These are phyloP conservation scores for Cymbopogon flexuosus DNA, from an alignment of 202 grass and related monocot genomes.

Conservation along the genomic window DNA sequence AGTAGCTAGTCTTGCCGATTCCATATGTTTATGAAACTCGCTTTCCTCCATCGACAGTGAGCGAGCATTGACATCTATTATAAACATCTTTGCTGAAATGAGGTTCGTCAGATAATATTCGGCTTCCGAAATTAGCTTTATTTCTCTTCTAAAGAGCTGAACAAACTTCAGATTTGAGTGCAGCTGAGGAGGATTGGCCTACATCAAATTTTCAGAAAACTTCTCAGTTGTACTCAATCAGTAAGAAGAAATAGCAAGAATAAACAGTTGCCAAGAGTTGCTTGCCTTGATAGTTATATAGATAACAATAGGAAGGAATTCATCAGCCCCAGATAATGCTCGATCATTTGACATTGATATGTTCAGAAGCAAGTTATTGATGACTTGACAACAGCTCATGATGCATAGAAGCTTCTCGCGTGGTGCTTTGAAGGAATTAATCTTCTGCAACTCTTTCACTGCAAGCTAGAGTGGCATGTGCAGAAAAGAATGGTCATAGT, in stretches of 20 bases:
- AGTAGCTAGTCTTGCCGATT: slow-evolving; percentile 48
- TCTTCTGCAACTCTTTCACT: slow-evolving; percentile 92
- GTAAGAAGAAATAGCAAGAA: slow-evolving; percentile 9
- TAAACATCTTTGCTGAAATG: slow-evolving; percentile 83
- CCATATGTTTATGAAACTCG: slow-evolving; percentile 74
- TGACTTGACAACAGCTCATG: slow-evolving; percentile 90
- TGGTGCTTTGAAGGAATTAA: slow-evolving; percentile 81
- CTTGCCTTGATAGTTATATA: slow-evolving; percentile 89
- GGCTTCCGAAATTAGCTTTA: slow-evolving; percentile 83
- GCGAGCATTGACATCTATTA: slow-evolving; percentile 56
- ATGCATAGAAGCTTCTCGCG: slow-evolving; percentile 78
- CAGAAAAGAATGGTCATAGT: slow-evolving; percentile 10
- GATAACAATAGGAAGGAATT: slow-evolving; percentile 93
- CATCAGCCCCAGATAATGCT: slow-evolving; percentile 72
- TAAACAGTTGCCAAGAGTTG: slow-evolving; percentile 30
- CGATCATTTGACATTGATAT: slow-evolving; percentile 68
- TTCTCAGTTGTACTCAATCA: background rate
- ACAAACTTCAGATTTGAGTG: slow-evolving; percentile 93
- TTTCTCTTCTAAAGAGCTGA: slow-evolving; percentile 76
- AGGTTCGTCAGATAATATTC: slow-evolving; percentile 93
- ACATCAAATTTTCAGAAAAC: background rate
- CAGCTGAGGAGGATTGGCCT: slow-evolving; percentile 91
- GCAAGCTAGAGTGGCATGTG: slow-evolving; percentile 49
- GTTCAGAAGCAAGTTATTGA: slow-evolving; percentile 90
- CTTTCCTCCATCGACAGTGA: slow-evolving; percentile 80